A percentile compares a stretch with the other conserved stretches of the same genome.
Evolutionary conservation across 176 grass and related monocot genomes (phyloP).

Genomic region (Paspalum vaginatum): DNA sequence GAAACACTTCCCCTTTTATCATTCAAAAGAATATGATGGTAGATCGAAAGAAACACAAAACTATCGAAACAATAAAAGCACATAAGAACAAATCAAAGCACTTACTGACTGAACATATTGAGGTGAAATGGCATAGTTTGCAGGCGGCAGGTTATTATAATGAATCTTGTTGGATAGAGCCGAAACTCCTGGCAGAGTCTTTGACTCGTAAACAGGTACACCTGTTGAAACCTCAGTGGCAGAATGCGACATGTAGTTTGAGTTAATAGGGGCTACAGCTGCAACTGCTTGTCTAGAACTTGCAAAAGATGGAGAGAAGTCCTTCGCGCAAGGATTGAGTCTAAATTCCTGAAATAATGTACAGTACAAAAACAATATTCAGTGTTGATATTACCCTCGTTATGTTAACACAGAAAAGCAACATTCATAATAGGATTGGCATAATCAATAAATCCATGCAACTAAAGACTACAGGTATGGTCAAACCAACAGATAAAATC

Average conservation of each 20-base stretch:
- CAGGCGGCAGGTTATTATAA: slow-evolving; percentile 66
- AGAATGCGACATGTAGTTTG: slow-evolving; percentile 54
- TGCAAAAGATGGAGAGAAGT: slow-evolving; percentile 78
- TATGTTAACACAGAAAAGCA: background rate
- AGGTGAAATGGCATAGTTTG: slow-evolving; percentile 55
- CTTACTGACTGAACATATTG: slow-evolving; percentile 65
- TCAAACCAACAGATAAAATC: slow-evolving; percentile 30
- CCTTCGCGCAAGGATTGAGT: slow-evolving; percentile 85
- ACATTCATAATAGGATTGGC: background rate
- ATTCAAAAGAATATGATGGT: slow-evolving; percentile 22
- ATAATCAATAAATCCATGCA: slow-evolving; percentile 11
- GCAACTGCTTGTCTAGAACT: slow-evolving; percentile 53
- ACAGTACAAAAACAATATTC: background rate
- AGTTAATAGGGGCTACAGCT: slow-evolving; percentile 53
- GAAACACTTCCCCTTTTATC: background rate
- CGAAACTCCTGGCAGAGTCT: slow-evolving; percentile 50
- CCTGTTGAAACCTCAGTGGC: slow-evolving; percentile 52
- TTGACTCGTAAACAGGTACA: slow-evolving; percentile 56
- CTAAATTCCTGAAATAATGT: slow-evolving; percentile 81
- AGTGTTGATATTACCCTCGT: background rate
- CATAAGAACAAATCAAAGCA: slow-evolving; percentile 25
- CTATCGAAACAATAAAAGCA: slow-evolving; percentile 28
- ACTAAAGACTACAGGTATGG: slow-evolving; percentile 2
- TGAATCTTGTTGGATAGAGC: slow-evolving; percentile 62
- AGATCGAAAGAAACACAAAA: slow-evolving; percentile 18